These are phyloP conservation scores for Arctium lappa DNA, from an alignment of 129 eudicot genomes.

Conservation along the genomic window DNA sequence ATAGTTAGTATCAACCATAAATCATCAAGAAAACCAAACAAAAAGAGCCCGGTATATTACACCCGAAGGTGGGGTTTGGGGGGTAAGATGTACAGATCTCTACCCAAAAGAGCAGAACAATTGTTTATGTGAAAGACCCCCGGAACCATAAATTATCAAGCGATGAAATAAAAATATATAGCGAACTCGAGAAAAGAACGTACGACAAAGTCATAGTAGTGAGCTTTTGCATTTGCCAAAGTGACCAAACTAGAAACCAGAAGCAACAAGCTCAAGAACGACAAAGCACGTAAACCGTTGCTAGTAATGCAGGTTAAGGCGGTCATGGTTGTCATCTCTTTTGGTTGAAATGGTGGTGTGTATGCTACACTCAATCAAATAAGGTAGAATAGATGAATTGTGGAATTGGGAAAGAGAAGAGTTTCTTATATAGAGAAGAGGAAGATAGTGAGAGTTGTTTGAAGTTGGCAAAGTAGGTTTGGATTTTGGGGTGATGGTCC, in stretches of 20 bases:
- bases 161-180: background rate
- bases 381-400: slow-evolving; percentile 28
- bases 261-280: slow-evolving; percentile 39
- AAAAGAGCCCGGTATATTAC: too few species aligned
- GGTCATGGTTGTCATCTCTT: slow-evolving; percentile 27
- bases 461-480: slow-evolving; percentile 88
- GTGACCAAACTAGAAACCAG: slow-evolving; percentile 39
- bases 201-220: slow-evolving; percentile 75
- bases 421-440: slow-evolving; percentile 47
- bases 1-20: slow-evolving; percentile 16
- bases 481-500: slow-evolving; percentile 41
- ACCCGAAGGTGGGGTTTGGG: too few species aligned
- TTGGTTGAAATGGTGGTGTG: background rate
- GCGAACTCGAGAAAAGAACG: slow-evolving; percentile 8
- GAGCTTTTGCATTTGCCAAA: slow-evolving; percentile 52
- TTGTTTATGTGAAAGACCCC: too few species aligned
- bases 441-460: slow-evolving; percentile 45
- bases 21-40: background rate
- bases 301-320: slow-evolving; percentile 12
- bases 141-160: background rate
- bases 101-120: too few species aligned
- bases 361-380: background rate
- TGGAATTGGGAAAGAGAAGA: slow-evolving; percentile 29
- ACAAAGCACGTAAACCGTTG: slow-evolving; percentile 20
- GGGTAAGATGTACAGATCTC: too few species aligned